These are phyloP conservation scores for Akanthomyces dipterigenus DNA, from an alignment of 2,329 filamentous ascomycete species.

Conservation along the genomic window DNA sequence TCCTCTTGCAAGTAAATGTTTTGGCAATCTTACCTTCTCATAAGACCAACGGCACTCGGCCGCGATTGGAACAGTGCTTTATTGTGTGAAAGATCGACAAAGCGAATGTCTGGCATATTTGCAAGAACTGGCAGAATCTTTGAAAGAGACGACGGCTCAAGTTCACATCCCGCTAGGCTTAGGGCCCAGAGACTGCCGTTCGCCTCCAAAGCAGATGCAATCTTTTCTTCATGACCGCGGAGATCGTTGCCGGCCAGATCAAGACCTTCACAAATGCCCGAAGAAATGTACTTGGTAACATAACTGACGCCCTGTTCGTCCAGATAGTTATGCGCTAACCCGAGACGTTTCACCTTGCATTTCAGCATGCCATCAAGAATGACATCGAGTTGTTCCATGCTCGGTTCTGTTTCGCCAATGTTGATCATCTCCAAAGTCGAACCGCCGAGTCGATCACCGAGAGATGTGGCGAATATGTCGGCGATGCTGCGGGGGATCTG, in stretches of 20 bases:
- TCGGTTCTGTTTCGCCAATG: conserved; percentile 71
- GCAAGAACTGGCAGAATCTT: conserved; percentile 68
- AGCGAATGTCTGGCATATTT: conserved; percentile 67
- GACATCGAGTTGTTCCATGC: conserved; percentile 60
- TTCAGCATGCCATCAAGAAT: conserved; percentile 78
- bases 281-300: conserved; percentile 67
- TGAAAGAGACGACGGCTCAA: conserved; percentile 66
- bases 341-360: conserved; percentile 70
- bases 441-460: conserved; percentile 71
- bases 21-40: conserved; percentile 60
- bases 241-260: conserved; percentile 83
- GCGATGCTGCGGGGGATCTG: conserved; percentile 30
- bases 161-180: conserved; percentile 77
- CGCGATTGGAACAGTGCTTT: conserved; percentile 66
- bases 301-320: conserved; percentile 67
- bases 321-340: conserved; percentile 76
- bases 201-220: conserved; percentile 46
- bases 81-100: conserved; percentile 90
- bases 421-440: conserved; percentile 74
- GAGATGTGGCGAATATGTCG: conserved; percentile 66
- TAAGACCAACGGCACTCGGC: conserved; percentile 64
- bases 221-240: conserved; percentile 44
- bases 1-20: not conserved
- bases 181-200: conserved; percentile 66
- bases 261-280: conserved; percentile 75